A percentile compares a stretch with the other conserved stretches of the same genome.
Evolutionary conservation across 31 red algal species (phyloP).

Genomic region (Endocladia muricata): DNA sequence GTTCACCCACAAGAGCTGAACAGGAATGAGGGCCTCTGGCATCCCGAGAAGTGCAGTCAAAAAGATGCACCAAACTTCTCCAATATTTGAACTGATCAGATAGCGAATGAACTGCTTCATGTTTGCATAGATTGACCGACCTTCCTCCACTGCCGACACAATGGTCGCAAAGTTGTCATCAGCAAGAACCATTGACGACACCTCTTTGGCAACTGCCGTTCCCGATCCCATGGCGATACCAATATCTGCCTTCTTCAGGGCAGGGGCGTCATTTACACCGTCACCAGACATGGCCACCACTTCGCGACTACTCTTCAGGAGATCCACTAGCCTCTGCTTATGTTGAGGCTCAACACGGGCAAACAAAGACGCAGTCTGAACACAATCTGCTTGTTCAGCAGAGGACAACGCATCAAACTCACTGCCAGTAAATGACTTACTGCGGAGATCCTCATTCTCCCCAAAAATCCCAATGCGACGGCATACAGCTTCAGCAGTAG

Average conservation of each 20-base stretch:
- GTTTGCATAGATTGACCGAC: conserved; percentile 97
- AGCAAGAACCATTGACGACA: conserved; percentile 96
- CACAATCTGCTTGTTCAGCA: conserved; percentile 48
- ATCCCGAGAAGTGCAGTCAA: conserved; percentile 83
- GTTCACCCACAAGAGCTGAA: conserved; percentile 98
- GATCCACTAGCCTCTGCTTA: conserved; percentile 83
- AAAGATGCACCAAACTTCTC: conserved; percentile 98
- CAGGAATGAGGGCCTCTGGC: conserved; percentile 90
- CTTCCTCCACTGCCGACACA: conserved; percentile 96
- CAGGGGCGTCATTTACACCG: conserved; percentile 99
- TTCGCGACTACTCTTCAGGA: conserved; percentile 70
- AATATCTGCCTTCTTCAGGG: conserved; percentile 97
- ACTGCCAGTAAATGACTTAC: conserved; percentile 86
- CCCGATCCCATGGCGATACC: conserved; percentile 99
- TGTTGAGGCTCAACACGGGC: conserved; percentile 89
- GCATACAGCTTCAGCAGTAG: conserved; percentile 92
- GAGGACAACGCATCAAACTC: conserved; percentile 88
- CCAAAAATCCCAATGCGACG: conserved; percentile 94
- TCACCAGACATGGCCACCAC: conserved; percentile 99
- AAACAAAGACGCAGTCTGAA: conserved; percentile 74
- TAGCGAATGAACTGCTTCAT: conserved; percentile 99
- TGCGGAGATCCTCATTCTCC: conserved; percentile 73
- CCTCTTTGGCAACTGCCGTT: conserved; percentile 96
- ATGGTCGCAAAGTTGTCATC: conserved; percentile 99
- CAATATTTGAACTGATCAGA: conserved; percentile 96